Conservation (phyloP, 139 green algal species). For the Zygnema cylindricum region DNA sequence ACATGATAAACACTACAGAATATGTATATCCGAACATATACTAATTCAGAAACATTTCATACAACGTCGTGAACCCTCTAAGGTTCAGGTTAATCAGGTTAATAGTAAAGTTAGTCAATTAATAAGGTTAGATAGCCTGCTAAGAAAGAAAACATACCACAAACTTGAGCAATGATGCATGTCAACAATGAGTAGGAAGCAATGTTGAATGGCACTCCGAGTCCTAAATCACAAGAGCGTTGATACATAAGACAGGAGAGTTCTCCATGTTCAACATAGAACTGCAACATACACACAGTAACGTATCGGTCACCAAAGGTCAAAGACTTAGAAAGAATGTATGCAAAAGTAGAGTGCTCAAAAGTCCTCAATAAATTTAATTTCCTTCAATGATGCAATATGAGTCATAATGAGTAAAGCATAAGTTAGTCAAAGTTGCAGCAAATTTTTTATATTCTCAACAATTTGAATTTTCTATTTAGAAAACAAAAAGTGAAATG, state of each 20-base stretch:
- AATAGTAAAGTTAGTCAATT: too few relatives aligned
- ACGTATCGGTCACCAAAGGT: neutral
- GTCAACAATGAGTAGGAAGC: conserved; percentile 96
- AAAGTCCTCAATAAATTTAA: neutral
- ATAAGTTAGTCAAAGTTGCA: too few relatives aligned
- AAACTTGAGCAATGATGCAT: conserved; percentile 88
- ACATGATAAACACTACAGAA: too few relatives aligned
- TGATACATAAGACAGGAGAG: conserved; percentile 99
- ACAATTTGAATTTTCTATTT: too few relatives aligned
- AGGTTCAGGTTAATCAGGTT: too few relatives aligned
- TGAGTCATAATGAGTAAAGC: too few relatives aligned
- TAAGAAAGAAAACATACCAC: conserved; percentile 57
- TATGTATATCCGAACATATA: too few relatives aligned
- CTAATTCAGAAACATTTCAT: too few relatives aligned
- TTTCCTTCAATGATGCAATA: neutral
- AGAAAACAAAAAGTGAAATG: too few relatives aligned
- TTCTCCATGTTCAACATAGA: conserved; percentile 96
- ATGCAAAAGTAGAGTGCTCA: neutral
- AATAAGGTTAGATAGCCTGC: too few relatives aligned
- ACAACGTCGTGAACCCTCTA: too few relatives aligned
- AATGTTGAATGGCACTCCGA: conserved; percentile 99
- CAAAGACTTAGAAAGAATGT: neutral
- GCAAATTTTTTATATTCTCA: too few relatives aligned
- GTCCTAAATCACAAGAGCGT: conserved; percentile 94
- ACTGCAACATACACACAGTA: conserved; percentile 85